A percentile compares a stretch with the other conserved stretches of the same genome.
phyloP scores from a whole-genome alignment of 1,139 yeast species.

The Pichia sp. region DNA sequence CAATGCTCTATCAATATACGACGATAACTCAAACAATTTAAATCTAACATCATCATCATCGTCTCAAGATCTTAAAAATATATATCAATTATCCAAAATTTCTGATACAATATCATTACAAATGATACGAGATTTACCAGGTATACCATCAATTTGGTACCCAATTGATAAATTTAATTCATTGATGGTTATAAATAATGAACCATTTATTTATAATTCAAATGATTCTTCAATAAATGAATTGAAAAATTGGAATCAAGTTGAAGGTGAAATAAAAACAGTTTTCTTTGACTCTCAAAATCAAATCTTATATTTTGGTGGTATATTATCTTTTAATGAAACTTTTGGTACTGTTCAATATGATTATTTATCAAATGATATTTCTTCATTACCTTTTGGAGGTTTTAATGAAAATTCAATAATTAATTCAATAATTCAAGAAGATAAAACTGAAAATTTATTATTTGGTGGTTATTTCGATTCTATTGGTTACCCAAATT shows the following conservation, averaged over 20 bases:
- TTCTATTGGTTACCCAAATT: constrained; percentile 49
- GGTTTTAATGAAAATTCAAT: constrained; percentile 64
- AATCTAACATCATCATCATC: constrained; percentile 25
- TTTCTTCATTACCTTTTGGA: constrained; percentile 55
- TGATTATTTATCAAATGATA: constrained; percentile 38
- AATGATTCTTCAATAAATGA: not conserved
- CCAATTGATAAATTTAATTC: constrained; percentile 6
- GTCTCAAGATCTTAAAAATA: constrained; percentile 12
- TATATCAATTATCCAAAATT: constrained; percentile 15
- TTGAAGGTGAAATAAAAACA: constrained; percentile 47
- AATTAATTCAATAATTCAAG: constrained; percentile 58
- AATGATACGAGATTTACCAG: not conserved
- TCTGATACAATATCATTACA: constrained; percentile 12
- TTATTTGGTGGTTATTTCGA: constrained; percentile 76
- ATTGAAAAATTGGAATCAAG: constrained; percentile 25
- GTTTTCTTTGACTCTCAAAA: constrained; percentile 42
- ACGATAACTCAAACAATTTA: constrained; percentile 43
- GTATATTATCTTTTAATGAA: constrained; percentile 49
- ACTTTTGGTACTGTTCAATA: constrained; percentile 64
- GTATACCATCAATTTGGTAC: constrained; percentile 12
- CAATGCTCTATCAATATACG: constrained; percentile 52
- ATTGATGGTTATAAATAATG: constrained; percentile 17
- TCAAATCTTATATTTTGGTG: constrained; percentile 68
- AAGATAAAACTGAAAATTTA: constrained; percentile 41
- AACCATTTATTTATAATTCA: constrained; percentile 18